Conservation (phyloP, 148 eudicot genomes). For the Hydrangea macrophylla region DNA sequence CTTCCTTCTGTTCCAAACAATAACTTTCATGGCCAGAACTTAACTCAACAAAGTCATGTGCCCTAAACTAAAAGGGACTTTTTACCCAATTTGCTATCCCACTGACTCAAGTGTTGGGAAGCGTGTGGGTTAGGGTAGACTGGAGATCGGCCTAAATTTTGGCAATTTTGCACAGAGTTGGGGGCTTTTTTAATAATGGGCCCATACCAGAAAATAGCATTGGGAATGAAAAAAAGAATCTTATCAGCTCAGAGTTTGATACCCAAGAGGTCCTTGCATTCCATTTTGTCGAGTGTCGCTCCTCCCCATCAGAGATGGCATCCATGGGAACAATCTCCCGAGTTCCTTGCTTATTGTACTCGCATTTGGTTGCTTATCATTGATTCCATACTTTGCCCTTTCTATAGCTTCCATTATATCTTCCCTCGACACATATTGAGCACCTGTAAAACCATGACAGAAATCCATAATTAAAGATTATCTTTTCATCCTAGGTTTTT, state of each 20-base stretch:
- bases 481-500: not conserved
- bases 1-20: not conserved
- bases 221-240: not conserved
- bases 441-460: slow-evolving; percentile 37
- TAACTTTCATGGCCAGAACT: too few relatives aligned
- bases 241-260: slow-evolving; percentile 74
- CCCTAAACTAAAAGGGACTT: too few relatives aligned
- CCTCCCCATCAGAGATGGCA: slow-evolving; percentile 65
- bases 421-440: slow-evolving; percentile 76
- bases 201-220: not conserved
- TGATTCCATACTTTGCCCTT: slow-evolving; percentile 89
- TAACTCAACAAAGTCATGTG: too few relatives aligned
- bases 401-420: slow-evolving; percentile 94
- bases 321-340: slow-evolving; percentile 82
- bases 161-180: too few relatives aligned
- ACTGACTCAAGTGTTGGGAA: too few relatives aligned
- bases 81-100: too few relatives aligned
- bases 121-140: too few relatives aligned
- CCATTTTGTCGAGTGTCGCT: slow-evolving; percentile 38
- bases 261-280: slow-evolving; percentile 59
- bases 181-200: too few relatives aligned
- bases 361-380: slow-evolving; percentile 35
- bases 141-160: too few relatives aligned
- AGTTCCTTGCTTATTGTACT: slow-evolving; percentile 59
- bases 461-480: not conserved